Evolutionary conservation across 371 early-diverging fungal genomes (phyloP).

Genomic region (Mucor saturninus): DNA sequence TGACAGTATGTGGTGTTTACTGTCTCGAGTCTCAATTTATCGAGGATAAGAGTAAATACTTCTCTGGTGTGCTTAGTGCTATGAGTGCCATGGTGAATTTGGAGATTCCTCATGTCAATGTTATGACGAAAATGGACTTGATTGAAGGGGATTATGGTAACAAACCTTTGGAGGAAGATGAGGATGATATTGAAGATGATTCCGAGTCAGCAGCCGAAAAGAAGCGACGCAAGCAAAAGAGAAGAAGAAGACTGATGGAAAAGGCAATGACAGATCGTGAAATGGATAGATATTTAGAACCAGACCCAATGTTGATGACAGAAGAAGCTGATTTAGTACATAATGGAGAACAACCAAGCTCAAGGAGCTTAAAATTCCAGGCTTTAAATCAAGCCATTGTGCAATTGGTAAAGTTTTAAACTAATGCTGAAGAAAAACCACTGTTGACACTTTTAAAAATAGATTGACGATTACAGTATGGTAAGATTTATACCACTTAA

Average conservation of each 20-base stretch:
- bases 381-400: conserved; percentile 90
- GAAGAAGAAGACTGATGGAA: conserved; percentile 41
- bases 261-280: conserved; percentile 50
- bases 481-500: conserved; percentile 94
- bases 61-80: conserved; percentile 93
- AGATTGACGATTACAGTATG: conserved; percentile 96
- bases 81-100: conserved; percentile 95
- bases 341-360: conserved; percentile 32
- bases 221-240: conserved; percentile 37
- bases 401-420: conserved; percentile 61
- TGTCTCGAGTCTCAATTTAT: conserved; percentile 94
- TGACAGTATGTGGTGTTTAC: conserved; percentile 90
- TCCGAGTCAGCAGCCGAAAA: conserved; percentile 31
- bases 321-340: conserved; percentile 73
- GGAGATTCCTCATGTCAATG: conserved; percentile 96
- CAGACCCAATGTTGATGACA: conserved; percentile 82
- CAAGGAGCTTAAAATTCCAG: conserved; percentile 76
- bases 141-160: conserved; percentile 60
- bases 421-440: neutral
- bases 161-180: conserved; percentile 32
- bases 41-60: conserved; percentile 93
- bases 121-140: conserved; percentile 98
- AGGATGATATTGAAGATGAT: conserved; percentile 29
- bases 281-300: conserved; percentile 79
- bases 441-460: conserved; percentile 1